Percentiles rank a stretch among this genome's conserved stretches.
Evolutionary conservation across 2,329 filamentous ascomycete genomes (phyloP).

Genomic region (Bipolaris sorokiniana): DNA sequence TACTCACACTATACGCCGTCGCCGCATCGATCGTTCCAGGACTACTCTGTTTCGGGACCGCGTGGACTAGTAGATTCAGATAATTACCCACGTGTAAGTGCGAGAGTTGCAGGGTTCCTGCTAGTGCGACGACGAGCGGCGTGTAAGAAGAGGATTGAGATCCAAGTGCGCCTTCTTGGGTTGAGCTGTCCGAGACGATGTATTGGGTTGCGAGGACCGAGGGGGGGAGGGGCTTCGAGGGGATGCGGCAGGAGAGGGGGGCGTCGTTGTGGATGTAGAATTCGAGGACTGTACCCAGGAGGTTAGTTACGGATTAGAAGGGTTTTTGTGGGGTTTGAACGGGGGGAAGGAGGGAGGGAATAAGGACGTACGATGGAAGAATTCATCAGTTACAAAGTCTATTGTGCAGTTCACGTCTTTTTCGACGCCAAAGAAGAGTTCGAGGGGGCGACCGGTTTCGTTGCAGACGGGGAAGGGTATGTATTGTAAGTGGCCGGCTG

Average conservation of each 20-base stretch:
- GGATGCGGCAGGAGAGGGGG: conserved; percentile 87
- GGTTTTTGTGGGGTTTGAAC: not conserved
- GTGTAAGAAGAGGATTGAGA: conserved; percentile 62
- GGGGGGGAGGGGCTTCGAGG: conserved; percentile 69
- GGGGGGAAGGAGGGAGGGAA: not conserved
- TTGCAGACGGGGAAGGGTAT: conserved; percentile 89
- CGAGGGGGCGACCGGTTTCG: conserved; percentile 81
- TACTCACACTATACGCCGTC: conserved; percentile 83
- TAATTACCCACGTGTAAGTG: conserved; percentile 87
- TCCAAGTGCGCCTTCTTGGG: conserved; percentile 46
- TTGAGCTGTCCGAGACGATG: conserved; percentile 48
- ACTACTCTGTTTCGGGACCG: conserved; percentile 60
- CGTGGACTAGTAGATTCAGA: conserved; percentile 84
- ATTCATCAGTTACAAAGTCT: conserved; percentile 74
- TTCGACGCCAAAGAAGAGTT: conserved; percentile 85
- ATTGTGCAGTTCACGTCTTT: conserved; percentile 84
- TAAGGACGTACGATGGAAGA: conserved; percentile 66
- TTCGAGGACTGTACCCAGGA: conserved; percentile 65
- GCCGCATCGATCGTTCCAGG: conserved; percentile 84
- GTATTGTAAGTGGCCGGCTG: conserved; percentile 83
- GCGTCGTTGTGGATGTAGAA: conserved; percentile 99
- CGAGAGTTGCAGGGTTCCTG: conserved; percentile 84
- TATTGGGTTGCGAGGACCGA: conserved; percentile 43
- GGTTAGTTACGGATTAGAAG: not conserved
- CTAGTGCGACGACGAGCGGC: conserved; percentile 84